Evolutionary conservation across 2,329 filamentous ascomycete species (phyloP).

Genomic region (Penicillium sp.): DNA sequence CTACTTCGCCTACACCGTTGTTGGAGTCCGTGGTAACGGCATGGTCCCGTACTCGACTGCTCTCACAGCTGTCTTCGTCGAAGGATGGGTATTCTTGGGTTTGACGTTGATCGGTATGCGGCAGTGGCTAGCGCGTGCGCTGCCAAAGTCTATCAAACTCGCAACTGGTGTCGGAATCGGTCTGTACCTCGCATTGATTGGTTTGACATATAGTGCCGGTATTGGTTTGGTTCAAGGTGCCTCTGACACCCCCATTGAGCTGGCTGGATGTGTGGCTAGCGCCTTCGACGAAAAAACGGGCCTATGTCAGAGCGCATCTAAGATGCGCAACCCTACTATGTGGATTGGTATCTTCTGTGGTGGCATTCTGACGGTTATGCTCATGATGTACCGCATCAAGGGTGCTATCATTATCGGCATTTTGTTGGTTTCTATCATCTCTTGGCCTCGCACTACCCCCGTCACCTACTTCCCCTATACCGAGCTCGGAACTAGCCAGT

Average conservation of each 20-base stretch:
- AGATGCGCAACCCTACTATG: conserved; percentile 81
- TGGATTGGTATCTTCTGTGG: conserved; percentile 90
- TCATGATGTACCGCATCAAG: conserved; percentile 85
- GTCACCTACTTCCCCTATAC: conserved; percentile 82
- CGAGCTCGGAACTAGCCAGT: conserved; percentile 64
- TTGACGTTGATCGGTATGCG: conserved; percentile 78
- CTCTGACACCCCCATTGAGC: conserved; percentile 66
- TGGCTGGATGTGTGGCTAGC: conserved; percentile 67
- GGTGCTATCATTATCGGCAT: conserved; percentile 84
- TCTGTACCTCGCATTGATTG: conserved; percentile 68
- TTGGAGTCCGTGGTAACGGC: conserved; percentile 73
- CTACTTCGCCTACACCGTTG: conserved; percentile 80
- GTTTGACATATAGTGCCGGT: conserved; percentile 73
- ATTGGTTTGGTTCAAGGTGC: conserved; percentile 75
- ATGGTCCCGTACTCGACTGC: conserved; percentile 73
- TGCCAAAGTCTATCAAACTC: conserved; percentile 81
- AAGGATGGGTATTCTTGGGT: conserved; percentile 80
- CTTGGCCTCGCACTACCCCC: conserved; percentile 74
- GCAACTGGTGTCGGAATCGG: conserved; percentile 85
- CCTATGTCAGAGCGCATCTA: conserved; percentile 58
- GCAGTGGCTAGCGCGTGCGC: conserved; percentile 82
- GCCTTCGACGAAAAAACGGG: conserved; percentile 42
- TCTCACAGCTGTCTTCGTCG: conserved; percentile 82
- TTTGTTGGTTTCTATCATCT: conserved; percentile 80
- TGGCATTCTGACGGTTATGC: conserved; percentile 72